phyloP scores from a whole-genome alignment of 2,329 filamentous ascomycete species.

The Aspergillus arachidicola region DNA sequence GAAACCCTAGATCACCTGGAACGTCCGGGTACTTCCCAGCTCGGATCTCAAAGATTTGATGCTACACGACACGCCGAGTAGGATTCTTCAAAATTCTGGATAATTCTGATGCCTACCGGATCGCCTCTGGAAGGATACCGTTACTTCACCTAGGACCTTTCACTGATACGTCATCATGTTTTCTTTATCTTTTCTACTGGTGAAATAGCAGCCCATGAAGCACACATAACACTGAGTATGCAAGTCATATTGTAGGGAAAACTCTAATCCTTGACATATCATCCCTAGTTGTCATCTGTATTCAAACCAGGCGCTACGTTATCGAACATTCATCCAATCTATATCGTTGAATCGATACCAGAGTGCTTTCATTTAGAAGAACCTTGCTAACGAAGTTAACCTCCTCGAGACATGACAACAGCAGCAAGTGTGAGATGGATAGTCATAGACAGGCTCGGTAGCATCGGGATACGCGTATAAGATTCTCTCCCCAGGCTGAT shows the following conservation, averaged over 20 bases:
- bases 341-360: not conserved
- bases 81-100: not conserved
- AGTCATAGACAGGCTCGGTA: not conserved
- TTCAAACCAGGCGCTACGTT: too few species aligned
- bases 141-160: not conserved
- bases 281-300: not conserved
- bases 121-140: not conserved
- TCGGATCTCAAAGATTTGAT: not conserved
- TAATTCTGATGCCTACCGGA: not conserved
- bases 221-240: not conserved
- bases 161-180: too few species aligned
- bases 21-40: not conserved
- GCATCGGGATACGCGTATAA: not conserved
- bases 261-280: not conserved
- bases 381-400: not conserved
- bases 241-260: not conserved
- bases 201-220: not conserved
- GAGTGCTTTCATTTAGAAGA: not conserved
- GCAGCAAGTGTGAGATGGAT: not conserved
- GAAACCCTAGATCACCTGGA: not conserved
- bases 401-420: not conserved
- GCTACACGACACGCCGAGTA: not conserved
- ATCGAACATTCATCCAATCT: not conserved
- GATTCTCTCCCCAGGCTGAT: not conserved
- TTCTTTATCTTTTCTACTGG: not conserved